Evolutionary conservation across 306 rosid species (phyloP).

Genomic region (Cucumis melo): DNA sequence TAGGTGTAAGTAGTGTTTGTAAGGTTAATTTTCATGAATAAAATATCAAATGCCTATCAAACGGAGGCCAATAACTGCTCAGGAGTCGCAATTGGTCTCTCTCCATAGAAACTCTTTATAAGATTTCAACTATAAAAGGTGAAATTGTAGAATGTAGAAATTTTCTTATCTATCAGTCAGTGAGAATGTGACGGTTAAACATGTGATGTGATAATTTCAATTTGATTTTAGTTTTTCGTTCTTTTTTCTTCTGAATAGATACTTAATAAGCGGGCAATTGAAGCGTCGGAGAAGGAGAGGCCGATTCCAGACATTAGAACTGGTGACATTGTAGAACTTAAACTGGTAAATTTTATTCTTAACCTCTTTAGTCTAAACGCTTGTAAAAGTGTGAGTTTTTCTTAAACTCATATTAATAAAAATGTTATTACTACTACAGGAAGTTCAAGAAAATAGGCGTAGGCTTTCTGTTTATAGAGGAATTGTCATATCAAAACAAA

Average conservation of each 20-base stretch:
- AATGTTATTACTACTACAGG: constrained; percentile 28
- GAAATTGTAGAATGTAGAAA: not conserved
- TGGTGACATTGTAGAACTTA: constrained; percentile 79
- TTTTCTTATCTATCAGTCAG: not conserved
- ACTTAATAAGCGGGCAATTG: constrained; percentile 69
- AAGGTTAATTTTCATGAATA: too few species aligned
- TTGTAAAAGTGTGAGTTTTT: not conserved
- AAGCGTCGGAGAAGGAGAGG: constrained; percentile 60
- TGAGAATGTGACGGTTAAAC: not conserved
- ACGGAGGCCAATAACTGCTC: not conserved
- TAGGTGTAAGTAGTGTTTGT: too few species aligned
- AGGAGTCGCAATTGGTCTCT: not conserved
- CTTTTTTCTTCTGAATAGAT: constrained; percentile 31
- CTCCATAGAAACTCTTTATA: not conserved
- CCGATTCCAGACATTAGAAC: constrained; percentile 72
- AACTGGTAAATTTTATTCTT: constrained; percentile 41
- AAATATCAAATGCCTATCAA: too few species aligned
- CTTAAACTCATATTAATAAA: not conserved
- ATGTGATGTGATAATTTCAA: not conserved
- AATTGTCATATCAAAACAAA: constrained; percentile 80
- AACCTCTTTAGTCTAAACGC: not conserved
- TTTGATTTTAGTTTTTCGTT: not conserved
- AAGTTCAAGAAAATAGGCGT: constrained; percentile 89
- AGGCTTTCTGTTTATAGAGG: constrained; percentile 82
- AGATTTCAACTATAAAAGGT: not conserved